Evolutionary conservation across 768 basidiomycete genomes (phyloP).

Genomic region (Porpolomopsis calyptriformis): DNA sequence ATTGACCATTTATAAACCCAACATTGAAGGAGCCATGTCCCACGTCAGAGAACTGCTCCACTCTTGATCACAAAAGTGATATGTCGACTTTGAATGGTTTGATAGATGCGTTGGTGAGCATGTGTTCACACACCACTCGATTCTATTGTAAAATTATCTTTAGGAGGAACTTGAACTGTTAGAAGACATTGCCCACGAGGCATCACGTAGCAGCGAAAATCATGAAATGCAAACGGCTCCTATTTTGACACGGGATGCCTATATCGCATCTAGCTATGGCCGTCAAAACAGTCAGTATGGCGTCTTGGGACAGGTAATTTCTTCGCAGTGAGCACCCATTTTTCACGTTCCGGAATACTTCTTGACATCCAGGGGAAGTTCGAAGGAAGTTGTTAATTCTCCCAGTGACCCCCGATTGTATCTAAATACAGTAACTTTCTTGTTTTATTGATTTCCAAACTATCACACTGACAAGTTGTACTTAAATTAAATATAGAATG

Average conservation of each 20-base stretch:
- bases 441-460: slow-evolving; percentile 8
- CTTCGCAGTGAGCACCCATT: slow-evolving; percentile 31
- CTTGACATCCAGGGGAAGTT: slow-evolving; percentile 18
- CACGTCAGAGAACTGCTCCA: too few species aligned
- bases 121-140: background rate
- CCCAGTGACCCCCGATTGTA: slow-evolving; percentile 47
- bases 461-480: slow-evolving; percentile 1
- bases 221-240: slow-evolving; percentile 41
- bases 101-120: background rate
- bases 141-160: background rate
- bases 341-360: background rate
- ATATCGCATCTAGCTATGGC: slow-evolving; percentile 23
- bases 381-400: slow-evolving; percentile 21
- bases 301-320: slow-evolving; percentile 41
- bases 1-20: too few species aligned
- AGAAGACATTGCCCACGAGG: slow-evolving; percentile 14
- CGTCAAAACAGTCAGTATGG: slow-evolving; percentile 46
- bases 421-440: slow-evolving; percentile 45
- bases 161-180: slow-evolving; percentile 1
- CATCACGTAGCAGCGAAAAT: slow-evolving; percentile 7
- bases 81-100: background rate
- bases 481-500: slow-evolving; percentile 35
- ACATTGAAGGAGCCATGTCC: too few species aligned
- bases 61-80: too few species aligned
- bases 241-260: slow-evolving; percentile 41